A percentile compares a stretch with the other conserved stretches of the same genome.
These are phyloP conservation scores for Talaromyces adpressus DNA, from an alignment of 495 filamentous ascomycete genomes.

Conservation along the genomic window DNA sequence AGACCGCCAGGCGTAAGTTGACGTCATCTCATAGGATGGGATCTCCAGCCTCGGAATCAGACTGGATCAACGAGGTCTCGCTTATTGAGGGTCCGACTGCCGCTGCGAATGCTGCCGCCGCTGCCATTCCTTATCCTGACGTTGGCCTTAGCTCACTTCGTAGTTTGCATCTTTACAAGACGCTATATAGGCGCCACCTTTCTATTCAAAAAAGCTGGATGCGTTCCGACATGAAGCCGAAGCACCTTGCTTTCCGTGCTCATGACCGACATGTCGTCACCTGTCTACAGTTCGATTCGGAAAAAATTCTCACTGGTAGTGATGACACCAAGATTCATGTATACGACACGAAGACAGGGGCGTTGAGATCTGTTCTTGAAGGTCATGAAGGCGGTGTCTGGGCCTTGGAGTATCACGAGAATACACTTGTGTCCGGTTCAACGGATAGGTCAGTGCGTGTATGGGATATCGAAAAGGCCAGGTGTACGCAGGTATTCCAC, in stretches of 20 bases:
- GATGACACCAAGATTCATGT: conserved; percentile 98
- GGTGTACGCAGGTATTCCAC: conserved; percentile 91
- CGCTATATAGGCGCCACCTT: conserved; percentile 86
- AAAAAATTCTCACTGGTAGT: conserved; percentile 96
- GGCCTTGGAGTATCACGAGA: conserved; percentile 94
- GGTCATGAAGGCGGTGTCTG: conserved; percentile 97
- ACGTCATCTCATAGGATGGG: conserved; percentile 30
- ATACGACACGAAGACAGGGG: conserved; percentile 94
- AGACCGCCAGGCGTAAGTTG: conserved; percentile 50
- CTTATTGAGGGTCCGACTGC: conserved; percentile 73
- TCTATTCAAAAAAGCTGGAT: conserved; percentile 90
- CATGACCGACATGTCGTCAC: conserved; percentile 96
- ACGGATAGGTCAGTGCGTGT: conserved; percentile 94
- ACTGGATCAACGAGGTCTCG: conserved; percentile 37
- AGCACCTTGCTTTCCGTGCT: conserved; percentile 90
- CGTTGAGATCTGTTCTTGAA: conserved; percentile 69
- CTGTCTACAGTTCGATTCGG: conserved; percentile 92
- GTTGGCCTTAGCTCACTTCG: conserved; percentile 72
- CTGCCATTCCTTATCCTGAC: conserved; percentile 74
- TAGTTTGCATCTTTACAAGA: conserved; percentile 89
- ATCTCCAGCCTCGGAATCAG: conserved; percentile 26
- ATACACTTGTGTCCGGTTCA: conserved; percentile 90
- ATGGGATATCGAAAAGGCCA: conserved; percentile 91
- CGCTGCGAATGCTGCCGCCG: conserved; percentile 71
- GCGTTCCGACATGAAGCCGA: conserved; percentile 73